Evolutionary conservation across 2,329 filamentous ascomycete species (phyloP).

Genomic region (Lecanosticta acicola): DNA sequence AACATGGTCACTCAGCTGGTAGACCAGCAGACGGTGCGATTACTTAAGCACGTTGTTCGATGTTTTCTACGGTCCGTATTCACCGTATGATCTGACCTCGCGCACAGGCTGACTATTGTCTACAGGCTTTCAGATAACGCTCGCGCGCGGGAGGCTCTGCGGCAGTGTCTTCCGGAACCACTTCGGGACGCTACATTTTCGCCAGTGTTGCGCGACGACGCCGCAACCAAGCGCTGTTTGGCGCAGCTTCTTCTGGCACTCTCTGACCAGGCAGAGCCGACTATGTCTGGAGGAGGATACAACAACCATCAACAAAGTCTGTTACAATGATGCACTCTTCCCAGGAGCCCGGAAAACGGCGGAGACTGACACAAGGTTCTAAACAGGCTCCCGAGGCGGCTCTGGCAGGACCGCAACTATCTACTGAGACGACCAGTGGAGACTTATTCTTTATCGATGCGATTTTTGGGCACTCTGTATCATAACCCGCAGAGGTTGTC

Average conservation of each 20-base stretch:
- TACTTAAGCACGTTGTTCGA: conserved; percentile 94
- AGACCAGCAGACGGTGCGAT: conserved; percentile 90
- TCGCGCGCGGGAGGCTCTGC: conserved; percentile 84
- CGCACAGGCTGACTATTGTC: conserved; percentile 7
- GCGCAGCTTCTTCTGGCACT: conserved; percentile 96
- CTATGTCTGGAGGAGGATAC: conserved; percentile 16
- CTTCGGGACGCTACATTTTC: conserved; percentile 97
- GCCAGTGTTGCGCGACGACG: conserved; percentile 90
- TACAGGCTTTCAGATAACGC: conserved; percentile 88
- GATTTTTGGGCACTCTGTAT: background rate
- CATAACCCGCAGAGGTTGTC: background rate
- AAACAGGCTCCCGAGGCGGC: background rate
- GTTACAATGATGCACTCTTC: background rate
- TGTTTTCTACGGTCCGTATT: conserved; percentile 81
- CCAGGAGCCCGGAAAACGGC: background rate
- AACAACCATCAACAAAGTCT: conserved; percentile 1
- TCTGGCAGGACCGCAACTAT: background rate
- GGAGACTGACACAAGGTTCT: background rate
- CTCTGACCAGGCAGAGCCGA: conserved; percentile 55
- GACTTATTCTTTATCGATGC: background rate
- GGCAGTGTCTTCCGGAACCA: conserved; percentile 95
- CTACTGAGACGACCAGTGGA: background rate
- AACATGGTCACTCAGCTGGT: conserved; percentile 99
- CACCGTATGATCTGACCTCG: background rate
- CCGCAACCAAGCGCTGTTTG: conserved; percentile 93